Percentiles rank a stretch among this genome's conserved stretches.
These are phyloP conservation scores for Athelia psychrophila DNA, from an alignment of 1,284 basidiomycete species.

Conservation along the genomic window DNA sequence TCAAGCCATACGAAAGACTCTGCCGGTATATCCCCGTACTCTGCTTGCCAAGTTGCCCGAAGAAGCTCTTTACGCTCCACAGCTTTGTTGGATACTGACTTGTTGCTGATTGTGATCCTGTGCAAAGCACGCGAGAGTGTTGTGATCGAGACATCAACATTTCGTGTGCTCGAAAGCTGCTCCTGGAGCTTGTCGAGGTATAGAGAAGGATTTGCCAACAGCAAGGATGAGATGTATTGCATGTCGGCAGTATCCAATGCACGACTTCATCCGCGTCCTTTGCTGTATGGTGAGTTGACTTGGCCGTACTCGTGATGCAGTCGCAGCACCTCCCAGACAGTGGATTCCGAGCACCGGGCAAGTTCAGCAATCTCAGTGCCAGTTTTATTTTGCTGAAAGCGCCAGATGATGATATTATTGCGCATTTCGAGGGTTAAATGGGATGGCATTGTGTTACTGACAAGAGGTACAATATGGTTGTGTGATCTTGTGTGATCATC, in stretches of 20 bases:
- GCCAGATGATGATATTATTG: not conserved
- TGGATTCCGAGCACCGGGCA: not conserved
- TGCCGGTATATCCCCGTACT: not conserved
- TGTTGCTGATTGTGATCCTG: not conserved
- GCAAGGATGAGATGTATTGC: conserved; percentile 2
- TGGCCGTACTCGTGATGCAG: not conserved
- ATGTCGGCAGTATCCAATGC: conserved; percentile 2
- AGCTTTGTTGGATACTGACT: conserved; percentile 10
- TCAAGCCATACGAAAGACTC: not conserved
- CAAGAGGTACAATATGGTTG: too few species aligned
- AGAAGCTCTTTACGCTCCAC: not conserved
- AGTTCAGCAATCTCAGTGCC: not conserved
- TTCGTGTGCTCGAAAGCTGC: conserved; percentile 1
- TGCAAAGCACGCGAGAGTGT: conserved; percentile 8
- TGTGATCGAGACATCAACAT: conserved; percentile 10
- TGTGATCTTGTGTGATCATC: too few species aligned
- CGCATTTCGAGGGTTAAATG: not conserved
- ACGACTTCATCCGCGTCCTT: not conserved
- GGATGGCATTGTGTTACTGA: not conserved
- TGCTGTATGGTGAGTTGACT: not conserved
- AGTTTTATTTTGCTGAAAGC: not conserved
- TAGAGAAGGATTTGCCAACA: conserved; percentile 7
- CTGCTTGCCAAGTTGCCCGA: not conserved
- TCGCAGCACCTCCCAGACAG: not conserved
- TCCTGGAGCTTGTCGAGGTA: conserved; percentile 15